Evolutionary conservation across 495 filamentous ascomycete genomes (phyloP).

Genomic region (Aspergillus biplanus): DNA sequence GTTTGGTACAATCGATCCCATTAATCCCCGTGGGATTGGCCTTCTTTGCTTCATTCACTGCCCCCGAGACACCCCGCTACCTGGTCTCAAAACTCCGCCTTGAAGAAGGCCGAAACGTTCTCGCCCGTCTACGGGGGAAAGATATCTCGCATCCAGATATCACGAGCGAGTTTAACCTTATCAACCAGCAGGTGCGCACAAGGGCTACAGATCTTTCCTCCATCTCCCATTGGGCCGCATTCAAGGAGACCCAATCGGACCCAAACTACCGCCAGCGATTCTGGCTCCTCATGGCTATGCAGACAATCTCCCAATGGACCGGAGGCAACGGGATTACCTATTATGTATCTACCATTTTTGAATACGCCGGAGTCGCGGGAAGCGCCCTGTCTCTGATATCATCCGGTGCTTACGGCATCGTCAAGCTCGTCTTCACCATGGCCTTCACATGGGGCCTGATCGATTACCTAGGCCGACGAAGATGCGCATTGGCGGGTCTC

Average conservation of each 20-base stretch:
- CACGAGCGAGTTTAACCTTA: conserved; percentile 40
- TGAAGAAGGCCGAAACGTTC: conserved; percentile 36
- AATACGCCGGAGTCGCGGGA: conserved; percentile 43
- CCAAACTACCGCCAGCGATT: conserved; percentile 51
- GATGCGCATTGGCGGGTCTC: conserved; percentile 42
- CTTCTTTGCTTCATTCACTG: conserved; percentile 39
- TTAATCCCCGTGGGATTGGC: conserved; percentile 45
- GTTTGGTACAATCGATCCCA: conserved; percentile 48
- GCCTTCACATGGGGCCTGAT: conserved; percentile 52
- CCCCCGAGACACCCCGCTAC: conserved; percentile 49
- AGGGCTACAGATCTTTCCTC: conserved; percentile 32
- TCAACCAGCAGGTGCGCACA: conserved; percentile 37
- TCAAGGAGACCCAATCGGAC: conserved; percentile 47
- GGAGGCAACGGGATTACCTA: conserved; percentile 55
- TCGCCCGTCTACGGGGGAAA: conserved; percentile 46
- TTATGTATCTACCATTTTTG: conserved; percentile 48
- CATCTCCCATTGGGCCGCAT: conserved; percentile 42
- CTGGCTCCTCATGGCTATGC: conserved; percentile 50
- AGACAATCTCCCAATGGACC: conserved; percentile 51
- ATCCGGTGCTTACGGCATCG: conserved; percentile 49
- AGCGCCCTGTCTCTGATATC: conserved; percentile 38
- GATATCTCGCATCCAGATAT: conserved; percentile 34
- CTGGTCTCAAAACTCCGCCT: conserved; percentile 42
- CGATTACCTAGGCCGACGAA: conserved; percentile 46
- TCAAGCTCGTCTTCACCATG: conserved; percentile 53